These are phyloP conservation scores for Gymnopus androsaceus DNA, from an alignment of 1,284 basidiomycete species.

Conservation along the genomic window DNA sequence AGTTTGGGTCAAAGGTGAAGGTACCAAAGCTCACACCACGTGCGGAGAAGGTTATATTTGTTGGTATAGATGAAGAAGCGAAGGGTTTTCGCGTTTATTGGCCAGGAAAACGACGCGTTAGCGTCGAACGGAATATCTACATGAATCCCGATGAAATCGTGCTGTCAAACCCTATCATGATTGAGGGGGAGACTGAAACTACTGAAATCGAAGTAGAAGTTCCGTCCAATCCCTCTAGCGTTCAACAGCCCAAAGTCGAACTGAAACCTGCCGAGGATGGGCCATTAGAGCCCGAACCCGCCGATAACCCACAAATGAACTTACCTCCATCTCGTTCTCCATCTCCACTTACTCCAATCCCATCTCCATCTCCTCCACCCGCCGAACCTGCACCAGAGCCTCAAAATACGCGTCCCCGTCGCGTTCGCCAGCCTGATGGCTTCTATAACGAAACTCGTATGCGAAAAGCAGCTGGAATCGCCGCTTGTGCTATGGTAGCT, in stretches of 20 bases:
- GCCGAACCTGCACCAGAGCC: neutral
- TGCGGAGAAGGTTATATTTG: slow-evolving; percentile 28
- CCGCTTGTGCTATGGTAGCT: neutral
- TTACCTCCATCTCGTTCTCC: neutral
- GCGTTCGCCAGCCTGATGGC: neutral
- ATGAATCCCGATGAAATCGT: slow-evolving; percentile 23
- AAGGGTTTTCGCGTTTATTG: slow-evolving; percentile 38
- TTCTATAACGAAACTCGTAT: neutral
- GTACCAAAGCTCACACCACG: slow-evolving; percentile 30
- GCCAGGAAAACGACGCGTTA: slow-evolving; percentile 28
- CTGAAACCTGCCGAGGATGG: too few relatives aligned
- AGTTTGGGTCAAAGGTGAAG: slow-evolving; percentile 25
- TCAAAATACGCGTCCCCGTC: neutral
- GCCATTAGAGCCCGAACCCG: too few relatives aligned
- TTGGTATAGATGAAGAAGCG: slow-evolving; percentile 32
- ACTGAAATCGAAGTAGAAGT: slow-evolving; percentile 1
- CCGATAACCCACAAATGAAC: too few relatives aligned
- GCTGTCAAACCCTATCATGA: slow-evolving; percentile 17
- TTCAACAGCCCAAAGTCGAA: neutral
- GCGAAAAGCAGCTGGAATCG: neutral
- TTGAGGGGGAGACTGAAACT: slow-evolving; percentile 29
- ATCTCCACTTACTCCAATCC: too few relatives aligned
- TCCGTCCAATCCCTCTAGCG: neutral
- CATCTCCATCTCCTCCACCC: neutral
- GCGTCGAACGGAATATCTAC: slow-evolving; percentile 35